Evolutionary conservation across 768 basidiomycete species (phyloP).

Genomic region (Leccinellum luteum): DNA sequence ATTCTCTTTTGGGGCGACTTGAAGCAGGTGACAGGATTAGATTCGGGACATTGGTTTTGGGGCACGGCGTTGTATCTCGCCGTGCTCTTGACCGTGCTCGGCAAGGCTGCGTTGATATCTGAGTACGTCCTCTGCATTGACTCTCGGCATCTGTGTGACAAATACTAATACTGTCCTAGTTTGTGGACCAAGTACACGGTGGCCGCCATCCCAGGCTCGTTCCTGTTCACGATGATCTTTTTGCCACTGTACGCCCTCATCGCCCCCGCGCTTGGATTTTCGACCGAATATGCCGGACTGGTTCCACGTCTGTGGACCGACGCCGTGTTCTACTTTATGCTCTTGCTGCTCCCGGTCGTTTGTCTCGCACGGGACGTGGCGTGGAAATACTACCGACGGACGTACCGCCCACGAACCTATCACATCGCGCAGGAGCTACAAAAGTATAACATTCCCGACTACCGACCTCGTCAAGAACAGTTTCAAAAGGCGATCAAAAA

Average conservation of each 20-base stretch:
- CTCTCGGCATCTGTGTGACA: background rate
- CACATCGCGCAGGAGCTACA: constrained; percentile 99
- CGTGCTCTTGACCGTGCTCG: constrained; percentile 90
- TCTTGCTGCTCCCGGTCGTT: constrained; percentile 79
- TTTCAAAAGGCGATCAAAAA: constrained; percentile 99
- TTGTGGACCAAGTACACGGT: constrained; percentile 99
- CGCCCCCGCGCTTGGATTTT: constrained; percentile 85
- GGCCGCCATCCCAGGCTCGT: constrained; percentile 96
- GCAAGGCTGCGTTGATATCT: constrained; percentile 95
- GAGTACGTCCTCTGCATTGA: constrained; percentile 61
- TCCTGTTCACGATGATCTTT: constrained; percentile 94
- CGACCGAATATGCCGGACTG: constrained; percentile 85
- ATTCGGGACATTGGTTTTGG: constrained; percentile 98
- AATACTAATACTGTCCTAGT: constrained; percentile 38
- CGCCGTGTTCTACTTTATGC: constrained; percentile 84
- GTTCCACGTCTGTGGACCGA: constrained; percentile 90
- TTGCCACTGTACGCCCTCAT: constrained; percentile 87
- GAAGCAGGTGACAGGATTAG: constrained; percentile 73
- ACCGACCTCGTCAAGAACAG: constrained; percentile 97
- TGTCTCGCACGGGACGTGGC: constrained; percentile 86
- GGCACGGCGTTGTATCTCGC: constrained; percentile 94
- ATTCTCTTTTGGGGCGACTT: constrained; percentile 93
- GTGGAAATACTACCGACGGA: constrained; percentile 97
- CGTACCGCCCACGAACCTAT: constrained; percentile 89
- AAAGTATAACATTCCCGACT: constrained; percentile 97